These are phyloP conservation scores for Microthlaspi erraticum DNA, from an alignment of 345 rosid species.

Conservation along the genomic window DNA sequence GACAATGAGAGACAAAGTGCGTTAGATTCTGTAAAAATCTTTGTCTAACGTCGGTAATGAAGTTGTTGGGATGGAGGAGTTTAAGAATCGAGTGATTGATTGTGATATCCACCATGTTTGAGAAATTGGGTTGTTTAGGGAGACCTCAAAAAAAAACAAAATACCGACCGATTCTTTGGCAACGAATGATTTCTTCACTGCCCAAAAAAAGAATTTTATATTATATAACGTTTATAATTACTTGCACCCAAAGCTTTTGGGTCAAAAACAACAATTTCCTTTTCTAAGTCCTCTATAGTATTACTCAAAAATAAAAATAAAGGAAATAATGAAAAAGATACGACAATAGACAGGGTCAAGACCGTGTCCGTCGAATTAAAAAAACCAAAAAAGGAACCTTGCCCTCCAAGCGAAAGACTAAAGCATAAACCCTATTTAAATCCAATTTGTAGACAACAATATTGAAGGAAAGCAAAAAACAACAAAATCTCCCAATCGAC, in stretches of 20 bases:
- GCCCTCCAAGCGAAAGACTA: conserved; percentile 28
- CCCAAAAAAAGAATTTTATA: too few species aligned
- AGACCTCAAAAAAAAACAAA: too few species aligned
- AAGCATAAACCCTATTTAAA: conserved; percentile 11
- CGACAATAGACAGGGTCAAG: not conserved
- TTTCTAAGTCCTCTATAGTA: not conserved
- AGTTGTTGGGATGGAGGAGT: too few species aligned
- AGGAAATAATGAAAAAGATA: not conserved
- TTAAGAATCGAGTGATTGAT: too few species aligned
- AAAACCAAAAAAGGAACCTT: not conserved
- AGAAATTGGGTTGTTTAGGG: too few species aligned
- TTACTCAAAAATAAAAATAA: not conserved
- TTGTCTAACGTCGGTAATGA: too few species aligned
- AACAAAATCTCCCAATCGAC: not conserved
- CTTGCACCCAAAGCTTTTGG: conserved; percentile 20
- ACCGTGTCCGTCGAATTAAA: not conserved
- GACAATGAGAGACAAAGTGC: too few species aligned
- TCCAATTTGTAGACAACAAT: not conserved
- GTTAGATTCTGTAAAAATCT: too few species aligned
- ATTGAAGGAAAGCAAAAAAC: not conserved
- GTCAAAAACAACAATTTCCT: not conserved
- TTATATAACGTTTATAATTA: not conserved
- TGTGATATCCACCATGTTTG: too few species aligned
- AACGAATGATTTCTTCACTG: too few species aligned
- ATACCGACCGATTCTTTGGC: too few species aligned